Base-by-base conservation (phyloP, 495 filamentous ascomycete species). In the Penicillium herquei region DNA sequence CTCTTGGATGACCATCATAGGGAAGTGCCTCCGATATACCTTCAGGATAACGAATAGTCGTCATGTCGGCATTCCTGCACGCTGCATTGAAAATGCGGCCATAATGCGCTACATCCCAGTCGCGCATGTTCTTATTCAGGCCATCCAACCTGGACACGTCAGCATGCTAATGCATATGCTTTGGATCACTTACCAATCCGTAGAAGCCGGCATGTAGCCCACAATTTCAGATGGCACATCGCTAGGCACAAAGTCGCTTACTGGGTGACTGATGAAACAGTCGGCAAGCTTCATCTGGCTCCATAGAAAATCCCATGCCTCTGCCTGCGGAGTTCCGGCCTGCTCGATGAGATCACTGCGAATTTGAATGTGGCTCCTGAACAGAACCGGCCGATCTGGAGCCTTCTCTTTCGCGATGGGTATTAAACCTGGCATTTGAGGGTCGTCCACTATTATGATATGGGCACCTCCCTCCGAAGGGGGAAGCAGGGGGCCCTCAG, bases 351-450 rank as follows among this genome's bases (percentile, higher is more conserved):
- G 78, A 63, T 95, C 91, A 61, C 83, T 86, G 26, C 91, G 81
- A 33, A 96, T 84, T 64, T 96, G 88, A 50, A 95, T 95, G 70
- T 95, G 91, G 50, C 85, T 90, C 11, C 91, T 83, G 51, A 74
- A 95, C 44, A 94, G 82, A 39, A 96, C 80, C 7, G 91, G 91
- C 32, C 90, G 78, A n/a, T 87, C 64, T 5, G 90, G 89, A 0
- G 88, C 87, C 12, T 77, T 37, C 32, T 82, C 63, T 68, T 90
- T 93, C 60, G 90, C 89, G 13, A 95, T 70, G 1, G 87, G 85
- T 53, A 95, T 91, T 18, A 96, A 68, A 3, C 79, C 81, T 4
- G 91, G 91, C 90, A 95, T 93, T 72, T 95, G 91, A 14, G 90
- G 89, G 59, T 96, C 91, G 60, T 96, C 91, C 16, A 92, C 78